phyloP scores from a whole-genome alignment of 495 filamentous ascomycete genomes.

The Talaromyces adpressus region DNA sequence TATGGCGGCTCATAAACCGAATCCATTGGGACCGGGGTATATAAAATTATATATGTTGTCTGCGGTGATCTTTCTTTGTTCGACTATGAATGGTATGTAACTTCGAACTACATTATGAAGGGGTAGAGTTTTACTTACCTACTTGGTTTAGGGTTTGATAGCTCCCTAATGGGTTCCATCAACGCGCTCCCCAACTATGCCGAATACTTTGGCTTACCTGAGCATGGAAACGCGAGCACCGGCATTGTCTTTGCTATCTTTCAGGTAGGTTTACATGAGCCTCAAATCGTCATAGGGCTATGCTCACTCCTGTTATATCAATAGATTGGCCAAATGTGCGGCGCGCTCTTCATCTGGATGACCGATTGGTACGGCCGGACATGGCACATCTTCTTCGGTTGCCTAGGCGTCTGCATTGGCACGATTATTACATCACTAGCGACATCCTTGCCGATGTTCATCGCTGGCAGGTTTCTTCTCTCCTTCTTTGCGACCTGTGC shows the following conservation, averaged over 20 bases:
- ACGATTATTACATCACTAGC: constrained; percentile 49
- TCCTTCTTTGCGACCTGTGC: constrained; percentile 65
- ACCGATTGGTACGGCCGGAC: constrained; percentile 9
- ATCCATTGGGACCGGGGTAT: too few relatives aligned
- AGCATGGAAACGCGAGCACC: constrained; percentile 15
- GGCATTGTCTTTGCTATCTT: constrained; percentile 3
- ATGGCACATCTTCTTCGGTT: constrained; percentile 31
- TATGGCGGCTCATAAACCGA: too few relatives aligned
- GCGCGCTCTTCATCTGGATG: constrained; percentile 4
- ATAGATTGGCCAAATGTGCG: constrained; percentile 1
- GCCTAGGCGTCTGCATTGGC: constrained; percentile 58
- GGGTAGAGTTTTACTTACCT: neutral
- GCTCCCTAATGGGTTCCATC: constrained; percentile 39
- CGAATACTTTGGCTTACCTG: constrained; percentile 25
- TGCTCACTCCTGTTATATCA: neutral
- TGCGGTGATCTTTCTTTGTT: neutral
- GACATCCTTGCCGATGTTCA: constrained; percentile 48
- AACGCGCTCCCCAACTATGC: constrained; percentile 30
- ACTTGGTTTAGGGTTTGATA: constrained; percentile 34
- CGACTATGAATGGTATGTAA: constrained; percentile 4
- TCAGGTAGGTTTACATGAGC: neutral
- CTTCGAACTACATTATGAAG: neutral
- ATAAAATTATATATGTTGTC: neutral
- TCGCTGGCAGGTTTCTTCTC: constrained; percentile 69
- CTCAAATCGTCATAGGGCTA: too few relatives aligned